Evolutionary conservation across 2,329 filamentous ascomycete genomes (phyloP).

Genomic region (Talaromyces pinophilus): DNA sequence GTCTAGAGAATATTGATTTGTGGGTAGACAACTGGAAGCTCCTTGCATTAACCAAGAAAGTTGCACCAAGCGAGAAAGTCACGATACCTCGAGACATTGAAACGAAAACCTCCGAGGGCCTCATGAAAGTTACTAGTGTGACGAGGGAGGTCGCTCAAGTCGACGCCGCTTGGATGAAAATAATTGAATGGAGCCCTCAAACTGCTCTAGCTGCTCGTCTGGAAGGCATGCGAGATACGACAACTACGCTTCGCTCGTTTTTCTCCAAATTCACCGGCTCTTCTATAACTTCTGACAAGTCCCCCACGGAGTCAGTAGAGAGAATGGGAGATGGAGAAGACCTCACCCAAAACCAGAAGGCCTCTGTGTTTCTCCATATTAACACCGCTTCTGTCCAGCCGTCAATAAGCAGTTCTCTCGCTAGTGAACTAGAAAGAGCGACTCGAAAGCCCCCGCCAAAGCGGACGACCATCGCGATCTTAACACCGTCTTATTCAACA

Average conservation of each 20-base stretch:
- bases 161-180: slow-evolving; percentile 84
- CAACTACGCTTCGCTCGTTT: slow-evolving; percentile 71
- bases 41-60: slow-evolving; percentile 77
- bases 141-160: slow-evolving; percentile 88
- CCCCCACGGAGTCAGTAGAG: slow-evolving; percentile 54
- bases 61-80: slow-evolving; percentile 72
- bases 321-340: slow-evolving; percentile 68
- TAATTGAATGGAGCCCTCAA: slow-evolving; percentile 78
- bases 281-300: slow-evolving; percentile 51
- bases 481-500: slow-evolving; percentile 90
- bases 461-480: slow-evolving; percentile 77
- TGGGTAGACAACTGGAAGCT: slow-evolving; percentile 87
- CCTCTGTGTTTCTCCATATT: slow-evolving; percentile 84
- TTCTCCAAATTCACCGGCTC: slow-evolving; percentile 74
- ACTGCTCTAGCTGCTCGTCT: slow-evolving; percentile 38
- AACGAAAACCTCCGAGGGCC: slow-evolving; percentile 76
- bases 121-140: slow-evolving; percentile 84
- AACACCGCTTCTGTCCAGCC: slow-evolving; percentile 82
- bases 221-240: slow-evolving; percentile 45
- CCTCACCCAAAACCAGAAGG: slow-evolving; percentile 67
- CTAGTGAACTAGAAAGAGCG: slow-evolving; percentile 85
- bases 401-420: slow-evolving; percentile 69
- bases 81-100: slow-evolving; percentile 76
- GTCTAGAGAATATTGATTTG: slow-evolving; percentile 81
- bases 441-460: slow-evolving; percentile 97